Base-by-base conservation (phyloP, 331 rosid species). In the Rhamnella rubrinervis region DNA sequence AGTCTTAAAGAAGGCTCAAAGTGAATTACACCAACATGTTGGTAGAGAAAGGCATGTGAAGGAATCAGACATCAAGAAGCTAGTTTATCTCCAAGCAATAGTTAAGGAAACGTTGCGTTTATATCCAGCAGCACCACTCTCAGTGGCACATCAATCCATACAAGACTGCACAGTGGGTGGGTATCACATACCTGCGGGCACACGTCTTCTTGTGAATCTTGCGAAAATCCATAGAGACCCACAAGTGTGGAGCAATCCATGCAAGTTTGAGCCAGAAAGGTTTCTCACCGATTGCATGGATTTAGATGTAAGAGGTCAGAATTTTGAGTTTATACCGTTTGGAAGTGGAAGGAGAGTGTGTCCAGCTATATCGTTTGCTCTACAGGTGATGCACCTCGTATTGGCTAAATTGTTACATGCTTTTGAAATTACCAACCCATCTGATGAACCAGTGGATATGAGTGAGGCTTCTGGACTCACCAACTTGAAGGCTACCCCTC, bases 201-300 rank as follows among this genome's bases (percentile, higher is more conserved):
- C 84, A 0, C 85, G 75, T 1, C 60, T 86, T 1, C 17, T 78
- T 21, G 72, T 78, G 0, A 86, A 89, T 55, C 3, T 79, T 0
- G 70, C 80, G 31, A 89, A 82, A 69, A 15, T 86, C 10, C 92
- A 84, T 5, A n/a, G 67, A 0, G 84, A 89, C 8, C 84, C 85
- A 0, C 17, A 2, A 0, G 25, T 78, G 0, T 84, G 85, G 82
- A 5, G 57, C 0, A 20, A 78, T 21, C 90, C 92, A 0, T 20
- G 28, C 0, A 60, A 50, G 25, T 89, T 89, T 26, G 62, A 15
- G 1, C 90, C 86, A 0, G 86, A 85, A 57, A 72, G 89, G 49
- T 85, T 85, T 44, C 39, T 76, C 1, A 73, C 55, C 6, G 15
- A 2, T 41, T 41, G 49, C 10, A 40, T 6, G 9, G 47, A 40